Base-by-base conservation (phyloP, 2,329 filamentous ascomycete species). In the Sporothrix mexicana region DNA sequence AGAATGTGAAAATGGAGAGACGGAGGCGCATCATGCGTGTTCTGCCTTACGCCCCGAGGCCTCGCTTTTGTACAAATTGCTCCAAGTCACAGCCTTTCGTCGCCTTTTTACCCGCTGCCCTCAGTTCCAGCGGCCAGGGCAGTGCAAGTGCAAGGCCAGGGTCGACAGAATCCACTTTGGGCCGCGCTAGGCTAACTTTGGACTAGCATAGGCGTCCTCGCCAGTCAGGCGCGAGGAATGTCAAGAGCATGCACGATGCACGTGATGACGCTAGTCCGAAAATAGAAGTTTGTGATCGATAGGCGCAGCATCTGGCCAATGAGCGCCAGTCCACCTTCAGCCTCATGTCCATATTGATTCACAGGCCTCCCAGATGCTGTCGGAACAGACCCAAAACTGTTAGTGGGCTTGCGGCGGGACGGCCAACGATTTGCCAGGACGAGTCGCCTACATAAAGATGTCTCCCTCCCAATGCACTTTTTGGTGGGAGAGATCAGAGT, bases 41-140 rank as follows among this genome's bases (percentile, higher is more conserved):
- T 67, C 59, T 64, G 59, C 59, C 59, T 64, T 64, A 45, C 59
- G 59, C 59, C 59, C 57, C 36, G 13, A 45, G n/a, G 17, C 36
- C 59, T n/a, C 45, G 45, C 59, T 64, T 64, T 64, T 64, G 59
- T 64, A 64, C 59, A 45, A 64, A 23, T 23, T 64, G 59, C 59
- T 64, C 10, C 30, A 45, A 43, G 36, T 36, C 36, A 20, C 59
- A 64, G 59, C 59, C 59, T 64, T 64, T 45, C 36, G 59, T 64
- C 59, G 59, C 59, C 59, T 64, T 64, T 23, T 64, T 64, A 64
- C 17, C 59, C 36, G 36, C 59, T 23, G 59, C 36, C n/a, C 59
- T 23, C n/a, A 12, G 17, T 41, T 45, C n/a, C 36, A 64, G 25
- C 8, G 17, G n/a, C 41, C n/a, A 47, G 20, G 41, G 61, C 41